Evolutionary conservation across 192 early-diverging fungal genomes (phyloP).

Genomic region (Coemansia umbellata): DNA sequence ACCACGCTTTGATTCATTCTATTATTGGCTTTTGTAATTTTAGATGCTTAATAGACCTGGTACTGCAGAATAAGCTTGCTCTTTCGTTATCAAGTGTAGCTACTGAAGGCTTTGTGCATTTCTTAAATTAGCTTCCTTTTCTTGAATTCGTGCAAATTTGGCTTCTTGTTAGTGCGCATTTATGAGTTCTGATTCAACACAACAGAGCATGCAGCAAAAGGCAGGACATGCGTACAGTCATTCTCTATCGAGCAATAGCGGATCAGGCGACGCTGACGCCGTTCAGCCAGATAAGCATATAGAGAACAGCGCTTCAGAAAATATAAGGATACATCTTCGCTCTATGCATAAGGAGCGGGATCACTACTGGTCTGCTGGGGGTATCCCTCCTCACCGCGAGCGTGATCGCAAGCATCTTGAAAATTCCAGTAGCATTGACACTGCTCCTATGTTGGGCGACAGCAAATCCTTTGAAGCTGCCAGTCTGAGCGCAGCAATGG

Average conservation of each 20-base stretch:
- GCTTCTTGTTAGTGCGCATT: not conserved
- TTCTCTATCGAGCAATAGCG: not conserved
- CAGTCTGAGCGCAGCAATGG: constrained; percentile 12
- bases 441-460: not conserved
- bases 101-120: too few species aligned
- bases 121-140: too few species aligned
- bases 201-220: not conserved
- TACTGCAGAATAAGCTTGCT: too few species aligned
- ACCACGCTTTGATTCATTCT: too few species aligned
- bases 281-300: not conserved
- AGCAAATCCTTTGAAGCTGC: not conserved
- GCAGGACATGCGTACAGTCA: not conserved
- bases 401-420: constrained; percentile 6
- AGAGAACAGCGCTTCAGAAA: not conserved
- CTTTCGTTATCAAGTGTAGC: too few species aligned
- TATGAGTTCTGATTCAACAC: constrained; percentile 10
- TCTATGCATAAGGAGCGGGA: constrained; percentile 30
- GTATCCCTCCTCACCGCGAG: constrained; percentile 31
- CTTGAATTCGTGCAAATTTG: too few species aligned
- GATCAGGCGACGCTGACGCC: not conserved
- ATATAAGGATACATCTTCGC: not conserved
- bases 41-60: not conserved
- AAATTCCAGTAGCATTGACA: too few species aligned
- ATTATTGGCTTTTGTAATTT: not conserved
- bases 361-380: constrained; percentile 39